These are phyloP conservation scores for Leccinum ochraceum DNA, from an alignment of 768 basidiomycete genomes.

Conservation along the genomic window DNA sequence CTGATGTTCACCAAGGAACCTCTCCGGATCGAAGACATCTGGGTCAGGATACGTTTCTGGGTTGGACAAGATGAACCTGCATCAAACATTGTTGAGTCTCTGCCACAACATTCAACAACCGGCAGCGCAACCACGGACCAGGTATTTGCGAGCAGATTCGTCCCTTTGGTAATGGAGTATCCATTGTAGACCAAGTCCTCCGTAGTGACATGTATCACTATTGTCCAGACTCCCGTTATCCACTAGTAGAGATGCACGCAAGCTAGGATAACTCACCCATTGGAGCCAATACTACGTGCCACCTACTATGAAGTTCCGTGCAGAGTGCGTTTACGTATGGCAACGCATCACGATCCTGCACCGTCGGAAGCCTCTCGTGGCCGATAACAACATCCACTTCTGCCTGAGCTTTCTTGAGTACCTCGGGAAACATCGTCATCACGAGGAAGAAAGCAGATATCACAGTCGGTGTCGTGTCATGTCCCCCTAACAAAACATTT, in stretches of 20 bases:
- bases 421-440: constrained; percentile 14
- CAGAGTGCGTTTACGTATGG: constrained; percentile 22
- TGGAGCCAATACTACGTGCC: constrained; percentile 1
- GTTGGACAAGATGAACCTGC: constrained; percentile 12
- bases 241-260: background rate
- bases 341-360: constrained; percentile 13
- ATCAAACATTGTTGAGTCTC: background rate
- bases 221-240: background rate
- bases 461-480: constrained; percentile 16
- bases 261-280: background rate
- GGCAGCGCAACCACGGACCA: constrained; percentile 6
- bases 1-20: constrained; percentile 11
- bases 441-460: constrained; percentile 22
- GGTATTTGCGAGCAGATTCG: background rate
- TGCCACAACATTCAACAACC: background rate
- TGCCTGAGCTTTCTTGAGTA: constrained; percentile 10
- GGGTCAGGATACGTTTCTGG: constrained; percentile 12
- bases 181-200: constrained; percentile 19
- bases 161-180: constrained; percentile 22
- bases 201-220: constrained; percentile 7
- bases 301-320: constrained; percentile 13
- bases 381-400: constrained; percentile 18
- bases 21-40: constrained; percentile 11
- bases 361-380: constrained; percentile 11
- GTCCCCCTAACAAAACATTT: constrained; percentile 24